Evolutionary conservation across 2,329 filamentous ascomycete genomes (phyloP).

Genomic region (Helicocarpus griseus): DNA sequence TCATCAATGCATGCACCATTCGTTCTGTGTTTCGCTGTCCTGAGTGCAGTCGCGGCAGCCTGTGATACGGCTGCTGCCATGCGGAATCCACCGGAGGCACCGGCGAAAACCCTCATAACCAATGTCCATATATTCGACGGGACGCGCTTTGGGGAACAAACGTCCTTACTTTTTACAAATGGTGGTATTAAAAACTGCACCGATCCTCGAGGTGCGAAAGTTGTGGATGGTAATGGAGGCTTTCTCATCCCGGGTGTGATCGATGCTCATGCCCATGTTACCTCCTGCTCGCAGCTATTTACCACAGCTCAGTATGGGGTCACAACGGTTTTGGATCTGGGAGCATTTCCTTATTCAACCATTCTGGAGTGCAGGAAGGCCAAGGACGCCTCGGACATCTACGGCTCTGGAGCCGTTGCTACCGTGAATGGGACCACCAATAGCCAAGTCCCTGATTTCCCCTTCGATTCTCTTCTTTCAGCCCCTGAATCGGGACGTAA

Average conservation of each 20-base stretch:
- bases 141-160: background rate
- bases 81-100: background rate
- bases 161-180: background rate
- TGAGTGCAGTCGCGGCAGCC: background rate
- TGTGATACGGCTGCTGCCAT: background rate
- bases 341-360: background rate
- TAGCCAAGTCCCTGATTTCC: slow-evolving; percentile 6
- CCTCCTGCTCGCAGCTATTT: background rate
- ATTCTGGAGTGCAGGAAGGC: background rate
- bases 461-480: slow-evolving; percentile 2
- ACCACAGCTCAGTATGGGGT: background rate
- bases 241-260: slow-evolving; percentile 7
- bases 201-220: background rate
- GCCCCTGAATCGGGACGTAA: background rate
- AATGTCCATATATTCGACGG: slow-evolving; percentile 7
- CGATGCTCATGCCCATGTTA: slow-evolving; percentile 6
- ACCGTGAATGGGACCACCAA: slow-evolving; percentile 6
- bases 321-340: background rate
- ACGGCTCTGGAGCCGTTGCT: slow-evolving; percentile 2
- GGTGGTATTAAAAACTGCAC: background rate
- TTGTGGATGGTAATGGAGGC: slow-evolving; percentile 7
- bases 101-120: slow-evolving; percentile 1
- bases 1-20: background rate
- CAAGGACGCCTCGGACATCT: slow-evolving; percentile 2
- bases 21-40: background rate